Base-by-base conservation (phyloP, 805 yeast genomes). In the Groenewaldozyma salmanticensis region DNA sequence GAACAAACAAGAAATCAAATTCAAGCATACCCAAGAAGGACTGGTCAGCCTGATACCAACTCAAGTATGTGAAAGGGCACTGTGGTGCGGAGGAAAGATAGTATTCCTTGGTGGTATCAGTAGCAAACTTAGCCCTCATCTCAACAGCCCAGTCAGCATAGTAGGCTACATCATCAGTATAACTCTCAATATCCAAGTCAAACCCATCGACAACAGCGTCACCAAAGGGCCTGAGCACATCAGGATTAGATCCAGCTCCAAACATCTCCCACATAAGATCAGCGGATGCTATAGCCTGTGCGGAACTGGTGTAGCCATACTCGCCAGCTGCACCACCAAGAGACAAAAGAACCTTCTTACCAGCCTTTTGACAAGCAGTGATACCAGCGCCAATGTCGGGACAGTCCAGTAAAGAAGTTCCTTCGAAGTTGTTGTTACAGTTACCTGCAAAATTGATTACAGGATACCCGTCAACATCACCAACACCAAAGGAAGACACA, bases 261-360 rank as follows among this genome's bases (percentile, higher is more conserved):
- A 73, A 72, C 53, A 60, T 58, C 47, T 68, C 52, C 78, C 77
- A 72, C 27, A 61, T 43, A 4, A 50, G 42, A n/a, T 51, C 55
- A 13, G 67, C 66, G 56, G 73, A 74, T 2, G 51, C 61, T 43
- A 60, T 65, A 16, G 76, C 84, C 38, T 66, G 67, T 0, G 60
- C 35, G 39, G 71, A 74, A 16, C 62, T 52, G 3, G 55, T 33
- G 48, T 75, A 74, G 0, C 79, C 78, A 50, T 74, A 74, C 15
- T 4, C 21, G 7, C 77, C 76, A n/a, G 62, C 44, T 7, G 73
- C 71, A 43, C 79, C 79, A 11, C 66, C 67, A 7, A 86, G 57
- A 0, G 95, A 85, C 5, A 86, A 62, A 37, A 86, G 53, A 4
- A 86, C 77, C 50, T 75, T 78, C 51, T 81, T 82, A 33, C 94